phyloP scores from a whole-genome alignment of 805 yeast genomes.

The Diddensiella caesifluorescens region DNA sequence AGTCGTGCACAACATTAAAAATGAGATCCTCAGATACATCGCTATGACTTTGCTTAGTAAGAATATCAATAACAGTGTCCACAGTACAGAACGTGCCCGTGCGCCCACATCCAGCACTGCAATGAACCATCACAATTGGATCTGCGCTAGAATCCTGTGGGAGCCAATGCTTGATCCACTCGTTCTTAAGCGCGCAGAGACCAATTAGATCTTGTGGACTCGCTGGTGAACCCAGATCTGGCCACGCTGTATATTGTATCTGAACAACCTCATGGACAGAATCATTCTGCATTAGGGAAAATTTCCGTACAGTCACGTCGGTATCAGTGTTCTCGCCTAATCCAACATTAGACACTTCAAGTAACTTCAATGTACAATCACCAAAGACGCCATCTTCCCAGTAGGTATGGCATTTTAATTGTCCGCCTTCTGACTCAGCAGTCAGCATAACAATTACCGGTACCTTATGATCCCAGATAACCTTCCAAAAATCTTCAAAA shows the following conservation, averaged over 20 bases:
- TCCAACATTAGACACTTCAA: conserved; percentile 21
- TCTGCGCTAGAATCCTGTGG: conserved; percentile 7
- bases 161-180: conserved; percentile 20
- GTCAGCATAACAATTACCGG: conserved; percentile 74
- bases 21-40: conserved; percentile 45
- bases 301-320: conserved; percentile 37
- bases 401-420: conserved; percentile 78
- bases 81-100: conserved; percentile 75
- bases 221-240: conserved; percentile 69
- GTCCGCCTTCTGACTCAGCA: conserved; percentile 71
- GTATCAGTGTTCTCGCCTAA: conserved; percentile 18
- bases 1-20: conserved; percentile 55
- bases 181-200: conserved; percentile 43
- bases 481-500: conserved; percentile 78
- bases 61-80: conserved; percentile 38
- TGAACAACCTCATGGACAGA: conserved; percentile 52
- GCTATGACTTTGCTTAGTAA: conserved; percentile 27
- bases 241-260: conserved; percentile 77
- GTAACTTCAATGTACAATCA: conserved; percentile 24
- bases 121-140: conserved; percentile 54
- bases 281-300: conserved; percentile 38
- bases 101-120: conserved; percentile 97
- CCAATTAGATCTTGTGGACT: conserved; percentile 60
- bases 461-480: conserved; percentile 59
- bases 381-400: conserved; percentile 63